Percentiles rank a stretch among this genome's conserved stretches.
phyloP scores from a whole-genome alignment of 805 yeast genomes.

The Spathaspora boniae region DNA sequence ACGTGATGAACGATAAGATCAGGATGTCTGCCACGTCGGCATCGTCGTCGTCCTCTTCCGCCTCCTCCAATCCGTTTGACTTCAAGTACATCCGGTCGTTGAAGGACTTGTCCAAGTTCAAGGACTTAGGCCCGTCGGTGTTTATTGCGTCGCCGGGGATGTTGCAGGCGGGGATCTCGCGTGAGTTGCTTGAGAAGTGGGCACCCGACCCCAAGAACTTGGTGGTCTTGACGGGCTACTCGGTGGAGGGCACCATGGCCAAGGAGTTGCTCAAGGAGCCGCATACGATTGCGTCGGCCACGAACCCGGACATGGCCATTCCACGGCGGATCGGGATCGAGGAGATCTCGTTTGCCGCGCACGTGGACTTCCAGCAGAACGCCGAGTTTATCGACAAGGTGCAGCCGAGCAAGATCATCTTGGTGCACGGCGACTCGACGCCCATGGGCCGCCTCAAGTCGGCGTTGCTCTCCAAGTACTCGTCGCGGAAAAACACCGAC shows the following conservation, averaged over 20 bases:
- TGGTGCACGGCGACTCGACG: conserved; percentile 95
- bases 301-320: conserved; percentile 76
- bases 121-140: conserved; percentile 93
- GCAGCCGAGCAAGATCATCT: conserved; percentile 77
- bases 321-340: conserved; percentile 87
- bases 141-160: conserved; percentile 97
- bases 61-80: conserved; percentile 72
- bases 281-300: conserved; percentile 75
- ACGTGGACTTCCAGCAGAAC: conserved; percentile 94
- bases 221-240: conserved; percentile 89
- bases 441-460: conserved; percentile 98
- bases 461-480: conserved; percentile 83
- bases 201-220: conserved; percentile 93
- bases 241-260: conserved; percentile 98
- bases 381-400: conserved; percentile 86
- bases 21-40: conserved; percentile 55
- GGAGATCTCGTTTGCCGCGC: conserved; percentile 98
- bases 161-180: conserved; percentile 93
- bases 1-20: conserved; percentile 94
- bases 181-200: conserved; percentile 92
- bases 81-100: conserved; percentile 82
- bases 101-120: conserved; percentile 75
- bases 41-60: too few relatives aligned
- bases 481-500: conserved; percentile 76
- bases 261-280: conserved; percentile 87